Base-by-base conservation (phyloP, 805 yeast species). In the Metschnikowia noctiluminum region DNA sequence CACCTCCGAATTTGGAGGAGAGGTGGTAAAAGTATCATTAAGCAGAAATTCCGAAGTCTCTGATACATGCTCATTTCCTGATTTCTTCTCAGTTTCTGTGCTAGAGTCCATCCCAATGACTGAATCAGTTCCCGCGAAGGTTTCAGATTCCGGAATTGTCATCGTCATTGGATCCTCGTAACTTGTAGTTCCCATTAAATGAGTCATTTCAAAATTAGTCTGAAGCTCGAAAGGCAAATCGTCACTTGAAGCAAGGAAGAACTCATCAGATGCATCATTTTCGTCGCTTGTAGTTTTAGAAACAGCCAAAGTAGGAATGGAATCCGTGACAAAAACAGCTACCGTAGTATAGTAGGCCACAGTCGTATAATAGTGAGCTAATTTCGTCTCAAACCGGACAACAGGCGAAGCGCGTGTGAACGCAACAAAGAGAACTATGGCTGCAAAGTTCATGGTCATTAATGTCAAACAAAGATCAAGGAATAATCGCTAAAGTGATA, bases 311-410 rank as follows among this genome's bases (percentile, higher is more conserved):
- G 14, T 27, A 11, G 32, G 9, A 28, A 27, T 27, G 0, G 45
- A 28, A 12, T 44, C 37, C 6, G 48, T 37, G 7, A 35, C 31
- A 32, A 44, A 13, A 14, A 44, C 34, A 7, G 43, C 45, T 28
- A 51, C 40, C 3, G 59, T 56, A 9, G 49, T 52, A 28, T 39
- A 54, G 13, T 38, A 49, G 6, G 53, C 54, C 9, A 53, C 51
- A 21, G 59, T 55, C 5, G 51, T 54, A 26, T 12, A 38, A 12
- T 38, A 44, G 8, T 35, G 35, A 12, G 38, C 46, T 7, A 42
- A 32, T 21, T 28, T 31, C 2, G 50, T 47, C 38, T 50, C 43
- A 16, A 47, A 8, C 13, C 15, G 16, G 27, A 45, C 42, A 14
- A 49, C 38, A 15, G 55, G 55, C 14, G 51, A 43, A 1, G 53